Conservation (phyloP, 108 stramenopile species). For the Pseudonitzschia multistriata region DNA sequence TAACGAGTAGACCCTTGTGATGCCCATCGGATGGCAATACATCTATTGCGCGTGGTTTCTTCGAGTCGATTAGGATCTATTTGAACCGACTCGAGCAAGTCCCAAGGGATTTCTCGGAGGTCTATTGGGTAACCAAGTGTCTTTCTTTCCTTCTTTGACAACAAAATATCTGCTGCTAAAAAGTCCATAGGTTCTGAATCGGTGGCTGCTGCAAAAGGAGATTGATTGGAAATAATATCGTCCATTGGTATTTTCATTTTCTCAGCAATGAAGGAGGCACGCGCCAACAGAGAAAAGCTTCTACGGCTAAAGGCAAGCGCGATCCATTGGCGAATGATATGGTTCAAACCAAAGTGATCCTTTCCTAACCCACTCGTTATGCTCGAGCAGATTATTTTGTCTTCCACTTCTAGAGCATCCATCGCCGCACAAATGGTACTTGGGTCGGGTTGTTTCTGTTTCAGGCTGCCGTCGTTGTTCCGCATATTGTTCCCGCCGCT, state of each 20-base stretch:
- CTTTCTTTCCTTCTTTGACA: background rate
- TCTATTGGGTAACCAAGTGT: slow-evolving; percentile 1
- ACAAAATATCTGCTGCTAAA: background rate
- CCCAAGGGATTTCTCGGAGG: slow-evolving; percentile 15
- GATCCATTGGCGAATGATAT: slow-evolving; percentile 19
- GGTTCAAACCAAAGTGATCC: slow-evolving; percentile 21
- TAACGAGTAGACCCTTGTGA: background rate
- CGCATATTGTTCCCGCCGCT: background rate
- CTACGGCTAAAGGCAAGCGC: slow-evolving; percentile 19
- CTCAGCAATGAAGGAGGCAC: slow-evolving; percentile 8
- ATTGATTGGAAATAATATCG: slow-evolving; percentile 18
- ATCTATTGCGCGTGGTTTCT: background rate
- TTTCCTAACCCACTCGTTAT: background rate
- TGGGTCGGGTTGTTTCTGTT: background rate
- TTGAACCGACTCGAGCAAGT: slow-evolving; percentile 11
- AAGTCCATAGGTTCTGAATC: slow-evolving; percentile 10
- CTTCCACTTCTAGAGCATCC: background rate
- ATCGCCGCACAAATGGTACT: slow-evolving; percentile 1
- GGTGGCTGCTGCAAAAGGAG: background rate
- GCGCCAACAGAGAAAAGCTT: slow-evolving; percentile 13
- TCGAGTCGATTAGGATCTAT: background rate
- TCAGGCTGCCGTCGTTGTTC: background rate
- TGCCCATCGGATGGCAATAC: slow-evolving; percentile 4
- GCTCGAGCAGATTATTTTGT: background rate
- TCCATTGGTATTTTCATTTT: slow-evolving; percentile 20